These are phyloP conservation scores for Basidiobolus meristosporus DNA, from an alignment of 371 early-diverging fungal species.

Conservation along the genomic window DNA sequence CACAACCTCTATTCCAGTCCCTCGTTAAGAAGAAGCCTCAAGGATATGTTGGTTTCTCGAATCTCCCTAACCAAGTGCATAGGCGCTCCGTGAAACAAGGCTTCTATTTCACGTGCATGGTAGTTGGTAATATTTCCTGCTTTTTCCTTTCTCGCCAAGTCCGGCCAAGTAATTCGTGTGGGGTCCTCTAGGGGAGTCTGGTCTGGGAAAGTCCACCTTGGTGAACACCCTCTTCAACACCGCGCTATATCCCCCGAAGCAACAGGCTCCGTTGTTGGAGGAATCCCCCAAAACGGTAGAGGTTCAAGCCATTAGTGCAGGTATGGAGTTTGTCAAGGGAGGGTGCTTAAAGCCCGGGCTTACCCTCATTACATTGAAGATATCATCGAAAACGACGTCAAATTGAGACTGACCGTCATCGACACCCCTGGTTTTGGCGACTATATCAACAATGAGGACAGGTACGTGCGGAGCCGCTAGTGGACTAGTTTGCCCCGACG, in stretches of 20 bases:
- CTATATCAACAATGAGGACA: slow-evolving; percentile 87
- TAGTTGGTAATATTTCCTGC: slow-evolving; percentile 89
- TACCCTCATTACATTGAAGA: slow-evolving; percentile 9
- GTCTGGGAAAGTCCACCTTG: slow-evolving; percentile 99
- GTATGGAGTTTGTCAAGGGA: slow-evolving; percentile 11
- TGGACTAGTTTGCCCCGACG: no score
- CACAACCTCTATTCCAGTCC: no score
- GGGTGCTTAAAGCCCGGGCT: no score
- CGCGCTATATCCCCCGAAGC: slow-evolving; percentile 71
- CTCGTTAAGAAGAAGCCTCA: slow-evolving; percentile 43
- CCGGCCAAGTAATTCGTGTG: slow-evolving; percentile 5
- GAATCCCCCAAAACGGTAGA: slow-evolving; percentile 87
- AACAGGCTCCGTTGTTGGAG: slow-evolving; percentile 53
- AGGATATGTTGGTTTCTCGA: slow-evolving; percentile 94
- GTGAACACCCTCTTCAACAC: slow-evolving; percentile 97
- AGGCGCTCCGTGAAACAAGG: slow-evolving; percentile 96
- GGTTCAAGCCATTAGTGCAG: slow-evolving; percentile 83
- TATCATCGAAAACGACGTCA: slow-evolving; percentile 74
- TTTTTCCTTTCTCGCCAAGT: no score
- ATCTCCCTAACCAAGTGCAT: slow-evolving; percentile 97
- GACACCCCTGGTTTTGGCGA: slow-evolving; percentile 93
- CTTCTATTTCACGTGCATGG: slow-evolving; percentile 96
- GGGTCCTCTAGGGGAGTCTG: slow-evolving; percentile 91
- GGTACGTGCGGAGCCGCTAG: no score
- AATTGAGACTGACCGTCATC: slow-evolving; percentile 88